Evolutionary conservation across 2,329 filamentous ascomycete genomes (phyloP).

Genomic region (Colletotrichum tropicicola): DNA sequence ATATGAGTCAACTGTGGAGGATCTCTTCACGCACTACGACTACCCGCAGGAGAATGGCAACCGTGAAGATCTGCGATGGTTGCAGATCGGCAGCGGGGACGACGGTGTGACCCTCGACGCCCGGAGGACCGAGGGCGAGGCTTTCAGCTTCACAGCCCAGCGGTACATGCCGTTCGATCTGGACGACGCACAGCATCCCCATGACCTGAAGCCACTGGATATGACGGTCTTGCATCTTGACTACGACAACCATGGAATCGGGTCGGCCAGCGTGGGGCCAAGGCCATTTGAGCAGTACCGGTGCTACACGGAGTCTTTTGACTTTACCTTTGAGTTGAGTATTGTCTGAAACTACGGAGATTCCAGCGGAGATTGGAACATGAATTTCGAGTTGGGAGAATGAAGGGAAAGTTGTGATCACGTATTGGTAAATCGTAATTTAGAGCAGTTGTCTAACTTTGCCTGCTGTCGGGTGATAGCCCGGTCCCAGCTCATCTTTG

Average conservation of each 20-base stretch:
- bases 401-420: no score
- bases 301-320: slow-evolving; percentile 29
- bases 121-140: slow-evolving; percentile 11
- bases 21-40: slow-evolving; percentile 58
- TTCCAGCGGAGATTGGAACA: no score
- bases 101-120: slow-evolving; percentile 27
- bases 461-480: no score
- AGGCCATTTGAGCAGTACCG: slow-evolving; percentile 34
- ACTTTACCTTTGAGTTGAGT: slow-evolving; percentile 36
- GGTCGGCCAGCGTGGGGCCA: slow-evolving; percentile 53
- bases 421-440: no score
- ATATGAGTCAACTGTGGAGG: slow-evolving; percentile 44
- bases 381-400: no score
- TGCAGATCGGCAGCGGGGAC: slow-evolving; percentile 36
- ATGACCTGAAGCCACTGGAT: slow-evolving; percentile 52
- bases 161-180: slow-evolving; percentile 52
- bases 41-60: slow-evolving; percentile 64
- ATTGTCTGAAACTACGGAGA: not conserved
- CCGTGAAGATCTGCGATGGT: slow-evolving; percentile 57
- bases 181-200: slow-evolving; percentile 52
- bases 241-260: slow-evolving; percentile 51
- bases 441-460: no score
- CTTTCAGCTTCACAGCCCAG: slow-evolving; percentile 49
- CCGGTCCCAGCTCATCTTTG: no score
- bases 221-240: slow-evolving; percentile 52